A percentile compares a stretch with the other conserved stretches of the same genome.
phyloP scores from a whole-genome alignment of 768 basidiomycete genomes.

The Auricularia heimuer region DNA sequence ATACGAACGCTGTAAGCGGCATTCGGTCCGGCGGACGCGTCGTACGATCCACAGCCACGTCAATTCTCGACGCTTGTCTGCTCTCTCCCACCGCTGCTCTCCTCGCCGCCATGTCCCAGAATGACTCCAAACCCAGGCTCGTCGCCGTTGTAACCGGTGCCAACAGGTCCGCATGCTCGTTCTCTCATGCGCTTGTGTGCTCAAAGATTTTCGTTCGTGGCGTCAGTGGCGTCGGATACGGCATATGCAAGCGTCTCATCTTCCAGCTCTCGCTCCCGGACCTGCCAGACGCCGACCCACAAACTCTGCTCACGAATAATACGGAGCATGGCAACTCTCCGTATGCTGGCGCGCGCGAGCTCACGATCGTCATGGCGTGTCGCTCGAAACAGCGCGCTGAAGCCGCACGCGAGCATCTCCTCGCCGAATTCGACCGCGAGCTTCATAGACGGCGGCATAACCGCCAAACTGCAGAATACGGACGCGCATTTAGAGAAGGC shows the following conservation, averaged over 20 bases:
- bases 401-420: slow-evolving; percentile 46
- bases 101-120: not conserved
- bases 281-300: slow-evolving; percentile 37
- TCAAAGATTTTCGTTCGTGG: not conserved
- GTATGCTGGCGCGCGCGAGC: slow-evolving; percentile 7
- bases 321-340: slow-evolving; percentile 11
- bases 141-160: slow-evolving; percentile 63
- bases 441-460: slow-evolving; percentile 27
- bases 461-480: slow-evolving; percentile 31
- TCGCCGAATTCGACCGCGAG: slow-evolving; percentile 43
- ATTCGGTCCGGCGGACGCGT: no score
- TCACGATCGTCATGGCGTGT: slow-evolving; percentile 77
- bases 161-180: slow-evolving; percentile 43
- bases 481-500: slow-evolving; percentile 52
- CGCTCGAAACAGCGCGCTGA: slow-evolving; percentile 56
- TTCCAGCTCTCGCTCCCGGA: slow-evolving; percentile 45
- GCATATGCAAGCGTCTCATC: slow-evolving; percentile 71
- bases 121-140: slow-evolving; percentile 21
- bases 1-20: no score
- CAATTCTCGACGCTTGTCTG: no score
- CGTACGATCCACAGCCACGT: no score
- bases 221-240: slow-evolving; percentile 70
- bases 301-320: slow-evolving; percentile 19
- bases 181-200: not conserved
- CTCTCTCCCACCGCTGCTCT: not conserved